Evolutionary conservation across 169 alveolate genomes (phyloP).

Genomic region (Cryptosporidium bovis): DNA sequence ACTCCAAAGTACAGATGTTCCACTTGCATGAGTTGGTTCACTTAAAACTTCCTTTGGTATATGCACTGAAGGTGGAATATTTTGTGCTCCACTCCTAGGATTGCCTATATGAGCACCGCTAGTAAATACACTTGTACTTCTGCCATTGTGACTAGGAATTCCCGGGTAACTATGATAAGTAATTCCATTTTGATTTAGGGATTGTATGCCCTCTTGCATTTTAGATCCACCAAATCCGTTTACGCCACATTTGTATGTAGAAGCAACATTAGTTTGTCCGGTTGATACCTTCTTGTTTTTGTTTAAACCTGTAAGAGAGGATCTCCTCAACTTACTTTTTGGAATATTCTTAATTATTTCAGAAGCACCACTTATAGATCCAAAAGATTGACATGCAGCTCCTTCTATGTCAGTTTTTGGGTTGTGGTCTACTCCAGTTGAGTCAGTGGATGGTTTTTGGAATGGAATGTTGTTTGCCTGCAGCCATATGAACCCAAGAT

Average conservation of each 20-base stretch:
- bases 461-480: constrained; percentile 57
- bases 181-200: background rate
- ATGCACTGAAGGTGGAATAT: constrained; percentile 51
- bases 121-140: background rate
- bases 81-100: background rate
- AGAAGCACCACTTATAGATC: background rate
- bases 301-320: constrained; percentile 2
- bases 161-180: background rate
- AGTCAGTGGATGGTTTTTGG: constrained; percentile 18
- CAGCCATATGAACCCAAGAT: constrained; percentile 58
- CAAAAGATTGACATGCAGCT: background rate
- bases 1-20: constrained; percentile 74
- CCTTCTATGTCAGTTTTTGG: background rate
- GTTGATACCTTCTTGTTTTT: constrained; percentile 5
- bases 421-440: background rate
- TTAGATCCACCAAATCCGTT: too few relatives aligned
- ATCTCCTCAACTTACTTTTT: constrained; percentile 23
- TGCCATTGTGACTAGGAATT: background rate
- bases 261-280: background rate
- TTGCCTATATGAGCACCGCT: background rate
- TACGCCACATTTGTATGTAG: background rate
- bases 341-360: constrained; percentile 1
- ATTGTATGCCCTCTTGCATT: background rate
- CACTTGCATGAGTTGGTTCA: constrained; percentile 63
- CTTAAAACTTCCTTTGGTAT: constrained; percentile 44